A percentile compares a stretch with the other conserved stretches of the same genome.
Evolutionary conservation across 1,284 basidiomycete species (phyloP).

Genomic region (Papiliotrema flavescens): DNA sequence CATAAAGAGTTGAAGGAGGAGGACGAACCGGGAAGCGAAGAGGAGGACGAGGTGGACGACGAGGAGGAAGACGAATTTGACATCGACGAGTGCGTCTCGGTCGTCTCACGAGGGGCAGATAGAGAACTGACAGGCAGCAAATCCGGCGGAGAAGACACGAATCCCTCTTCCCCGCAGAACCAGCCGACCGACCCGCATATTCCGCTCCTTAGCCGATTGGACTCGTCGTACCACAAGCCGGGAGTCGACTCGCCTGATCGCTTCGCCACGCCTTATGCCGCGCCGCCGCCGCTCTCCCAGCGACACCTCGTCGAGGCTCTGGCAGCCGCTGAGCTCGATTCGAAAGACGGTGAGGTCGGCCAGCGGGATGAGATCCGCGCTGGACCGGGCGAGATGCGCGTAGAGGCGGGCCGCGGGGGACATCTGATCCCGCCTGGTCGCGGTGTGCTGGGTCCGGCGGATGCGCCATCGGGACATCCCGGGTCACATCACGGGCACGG

Average conservation of each 20-base stretch:
- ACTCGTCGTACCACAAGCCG: neutral
- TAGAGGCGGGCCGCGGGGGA: conserved; percentile 35
- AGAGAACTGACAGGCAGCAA: conserved; percentile 12
- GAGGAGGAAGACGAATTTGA: conserved; percentile 76
- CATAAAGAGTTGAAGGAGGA: conserved; percentile 51
- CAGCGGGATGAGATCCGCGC: conserved; percentile 57
- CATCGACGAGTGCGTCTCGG: conserved; percentile 74
- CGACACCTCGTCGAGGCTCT: conserved; percentile 42
- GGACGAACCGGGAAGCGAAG: conserved; percentile 54
- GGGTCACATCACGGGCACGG: too few relatives aligned
- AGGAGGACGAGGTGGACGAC: conserved; percentile 55
- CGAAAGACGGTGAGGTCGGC: conserved; percentile 50
- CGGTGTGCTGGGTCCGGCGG: neutral
- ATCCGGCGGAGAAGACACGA: conserved; percentile 30
- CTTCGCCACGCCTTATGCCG: conserved; percentile 63
- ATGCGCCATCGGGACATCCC: too few relatives aligned
- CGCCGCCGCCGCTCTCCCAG: conserved; percentile 57
- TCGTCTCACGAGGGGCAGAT: conserved; percentile 51
- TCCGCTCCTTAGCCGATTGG: neutral
- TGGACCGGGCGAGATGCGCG: conserved; percentile 48
- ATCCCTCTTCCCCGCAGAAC: conserved; percentile 13
- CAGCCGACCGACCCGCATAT: conserved; percentile 2
- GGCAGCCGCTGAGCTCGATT: conserved; percentile 23
- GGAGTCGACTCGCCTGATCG: conserved; percentile 72
- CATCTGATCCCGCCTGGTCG: conserved; percentile 58